phyloP scores from a whole-genome alignment of 2,329 filamentous ascomycete genomes.

The Calonectria ilicicola region DNA sequence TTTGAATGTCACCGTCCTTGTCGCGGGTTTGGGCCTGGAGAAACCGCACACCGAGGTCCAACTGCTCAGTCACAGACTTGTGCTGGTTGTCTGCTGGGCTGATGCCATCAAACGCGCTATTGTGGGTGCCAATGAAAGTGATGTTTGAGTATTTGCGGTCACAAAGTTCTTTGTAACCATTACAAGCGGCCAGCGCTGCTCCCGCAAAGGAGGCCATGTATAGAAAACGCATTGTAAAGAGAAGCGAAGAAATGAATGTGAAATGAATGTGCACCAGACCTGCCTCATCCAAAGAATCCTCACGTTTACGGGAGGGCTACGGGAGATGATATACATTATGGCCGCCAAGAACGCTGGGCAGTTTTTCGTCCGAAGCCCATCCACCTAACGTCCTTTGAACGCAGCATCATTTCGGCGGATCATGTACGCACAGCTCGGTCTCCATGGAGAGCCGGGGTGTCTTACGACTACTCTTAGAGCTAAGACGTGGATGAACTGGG shows the following conservation, averaged over 20 bases:
- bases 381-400: not conserved
- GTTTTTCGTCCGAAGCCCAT: not conserved
- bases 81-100: slow-evolving; percentile 70
- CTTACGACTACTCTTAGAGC: not conserved
- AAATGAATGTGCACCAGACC: not conserved
- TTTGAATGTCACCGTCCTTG: slow-evolving; percentile 61
- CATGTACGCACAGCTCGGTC: not conserved
- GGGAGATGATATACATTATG: slow-evolving; percentile 8
- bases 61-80: slow-evolving; percentile 67
- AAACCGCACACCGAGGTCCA: slow-evolving; percentile 72
- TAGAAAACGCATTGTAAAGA: slow-evolving; percentile 31
- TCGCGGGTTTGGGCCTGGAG: slow-evolving; percentile 74
- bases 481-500: not conserved
- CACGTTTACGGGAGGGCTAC: not conserved
- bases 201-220: slow-evolving; percentile 30
- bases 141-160: slow-evolving; percentile 68
- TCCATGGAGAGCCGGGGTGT: not conserved
- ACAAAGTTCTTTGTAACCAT: slow-evolving; percentile 69
- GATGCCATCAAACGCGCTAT: slow-evolving; percentile 72
- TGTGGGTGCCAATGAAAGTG: slow-evolving; percentile 73
- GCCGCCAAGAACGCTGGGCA: not conserved
- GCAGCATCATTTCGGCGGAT: slow-evolving; percentile 1
- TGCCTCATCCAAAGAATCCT: not conserved
- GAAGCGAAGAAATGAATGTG: not conserved
- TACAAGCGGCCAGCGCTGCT: slow-evolving; percentile 57